Evolutionary conservation across 2,329 filamentous ascomycete genomes (phyloP).

Genomic region (Fusarium succisae): DNA sequence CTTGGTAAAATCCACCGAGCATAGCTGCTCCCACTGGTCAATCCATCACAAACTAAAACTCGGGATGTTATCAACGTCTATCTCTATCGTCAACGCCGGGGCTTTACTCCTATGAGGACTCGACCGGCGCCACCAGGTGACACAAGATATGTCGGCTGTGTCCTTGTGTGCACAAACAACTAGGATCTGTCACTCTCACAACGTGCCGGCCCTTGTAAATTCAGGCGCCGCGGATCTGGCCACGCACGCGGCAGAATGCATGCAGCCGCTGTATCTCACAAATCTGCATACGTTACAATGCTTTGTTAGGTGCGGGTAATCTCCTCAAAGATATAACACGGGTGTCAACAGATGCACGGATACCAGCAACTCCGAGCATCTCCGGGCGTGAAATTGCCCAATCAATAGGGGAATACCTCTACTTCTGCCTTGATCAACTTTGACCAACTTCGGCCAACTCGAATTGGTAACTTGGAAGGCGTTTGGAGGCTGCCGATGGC

Average conservation of each 20-base stretch:
- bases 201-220: conserved; percentile 4
- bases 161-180: conserved; percentile 21
- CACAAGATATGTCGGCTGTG: neutral
- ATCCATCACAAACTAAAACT: neutral
- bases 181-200: neutral
- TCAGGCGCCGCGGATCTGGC: conserved; percentile 25
- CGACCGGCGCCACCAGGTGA: neutral
- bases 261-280: conserved; percentile 7
- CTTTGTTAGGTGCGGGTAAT: neutral
- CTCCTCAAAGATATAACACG: neutral
- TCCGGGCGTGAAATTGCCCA: neutral
- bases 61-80: neutral
- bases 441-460: neutral
- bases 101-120: neutral
- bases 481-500: neutral
- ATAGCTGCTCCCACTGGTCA: neutral
- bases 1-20: neutral
- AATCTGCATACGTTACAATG: neutral
- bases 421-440: too few species aligned
- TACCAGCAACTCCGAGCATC: neutral
- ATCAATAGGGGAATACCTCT: neutral
- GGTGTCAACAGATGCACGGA: neutral
- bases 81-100: neutral
- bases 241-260: conserved; percentile 29
- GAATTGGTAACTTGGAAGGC: neutral